A percentile compares a stretch with the other conserved stretches of the same genome.
Conservation (phyloP, 805 yeast genomes). For the Scheffersomyces amazonensis region DNA sequence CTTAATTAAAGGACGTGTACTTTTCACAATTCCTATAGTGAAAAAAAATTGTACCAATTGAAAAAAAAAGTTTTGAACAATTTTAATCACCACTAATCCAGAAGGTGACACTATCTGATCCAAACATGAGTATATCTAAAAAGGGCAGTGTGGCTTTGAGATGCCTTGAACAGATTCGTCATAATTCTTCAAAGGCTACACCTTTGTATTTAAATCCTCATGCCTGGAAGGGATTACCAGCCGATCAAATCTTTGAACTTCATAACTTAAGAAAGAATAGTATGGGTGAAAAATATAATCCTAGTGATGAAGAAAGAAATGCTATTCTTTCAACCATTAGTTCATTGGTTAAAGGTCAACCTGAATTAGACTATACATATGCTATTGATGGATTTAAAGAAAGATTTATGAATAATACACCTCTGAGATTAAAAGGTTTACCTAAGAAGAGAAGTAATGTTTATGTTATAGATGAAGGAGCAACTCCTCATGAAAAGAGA, state of each 20-base stretch:
- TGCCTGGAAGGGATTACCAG: slow-evolving; percentile 67
- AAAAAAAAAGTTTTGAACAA: too few relatives aligned
- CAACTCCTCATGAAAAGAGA: slow-evolving; percentile 52
- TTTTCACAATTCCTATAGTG: too few relatives aligned
- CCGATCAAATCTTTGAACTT: slow-evolving; percentile 58
- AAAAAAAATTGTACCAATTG: too few relatives aligned
- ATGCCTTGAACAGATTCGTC: background rate
- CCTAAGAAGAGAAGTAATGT: slow-evolving; percentile 37
- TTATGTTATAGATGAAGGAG: slow-evolving; percentile 32
- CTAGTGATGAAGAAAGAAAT: slow-evolving; percentile 61
- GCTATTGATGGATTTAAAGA: slow-evolving; percentile 43
- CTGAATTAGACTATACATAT: slow-evolving; percentile 36
- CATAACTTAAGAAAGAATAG: slow-evolving; percentile 56
- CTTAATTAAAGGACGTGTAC: too few relatives aligned
- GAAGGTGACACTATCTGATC: too few relatives aligned
- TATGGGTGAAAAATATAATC: slow-evolving; percentile 39
- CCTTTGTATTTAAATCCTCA: slow-evolving; percentile 58
- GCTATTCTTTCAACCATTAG: slow-evolving; percentile 40
- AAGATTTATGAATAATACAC: slow-evolving; percentile 39
- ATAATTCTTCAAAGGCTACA: background rate
- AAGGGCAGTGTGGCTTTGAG: background rate
- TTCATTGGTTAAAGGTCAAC: slow-evolving; percentile 27
- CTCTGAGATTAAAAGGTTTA: slow-evolving; percentile 30
- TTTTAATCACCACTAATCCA: too few relatives aligned
- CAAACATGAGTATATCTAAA: background rate